Evolutionary conservation across 208 protist species (phyloP).

Genomic region (Leishmania aethiopica): DNA sequence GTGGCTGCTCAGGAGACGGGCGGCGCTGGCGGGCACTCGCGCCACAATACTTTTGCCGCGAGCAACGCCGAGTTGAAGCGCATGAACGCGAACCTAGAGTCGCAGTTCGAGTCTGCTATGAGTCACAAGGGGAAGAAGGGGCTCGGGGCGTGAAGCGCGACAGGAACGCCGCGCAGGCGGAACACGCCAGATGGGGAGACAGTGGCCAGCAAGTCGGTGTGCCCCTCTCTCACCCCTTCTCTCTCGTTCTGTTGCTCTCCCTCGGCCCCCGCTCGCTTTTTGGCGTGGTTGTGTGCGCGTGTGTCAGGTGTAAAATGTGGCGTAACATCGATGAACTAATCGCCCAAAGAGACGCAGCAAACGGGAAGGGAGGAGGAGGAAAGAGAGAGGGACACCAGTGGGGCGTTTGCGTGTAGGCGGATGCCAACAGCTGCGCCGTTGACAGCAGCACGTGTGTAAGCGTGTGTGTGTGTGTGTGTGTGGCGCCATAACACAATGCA

Average conservation of each 20-base stretch:
- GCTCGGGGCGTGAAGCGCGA: slow-evolving; percentile 52
- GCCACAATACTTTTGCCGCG: slow-evolving; percentile 56
- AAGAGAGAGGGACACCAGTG: neutral
- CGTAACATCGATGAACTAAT: neutral
- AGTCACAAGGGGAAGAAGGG: slow-evolving; percentile 73
- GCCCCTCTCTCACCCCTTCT: neutral
- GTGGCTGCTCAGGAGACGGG: neutral
- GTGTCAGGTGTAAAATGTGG: neutral
- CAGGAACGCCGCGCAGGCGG: neutral
- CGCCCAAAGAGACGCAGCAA: neutral
- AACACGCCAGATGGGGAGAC: neutral
- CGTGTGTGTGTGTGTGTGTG: neutral
- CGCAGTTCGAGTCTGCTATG: slow-evolving; percentile 67
- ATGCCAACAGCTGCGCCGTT: neutral
- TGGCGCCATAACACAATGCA: neutral
- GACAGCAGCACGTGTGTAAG: neutral
- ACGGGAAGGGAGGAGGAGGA: neutral
- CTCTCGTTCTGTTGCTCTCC: neutral
- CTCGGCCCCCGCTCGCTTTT: neutral
- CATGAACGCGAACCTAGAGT: slow-evolving; percentile 71
- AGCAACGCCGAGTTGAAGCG: slow-evolving; percentile 38
- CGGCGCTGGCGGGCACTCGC: neutral
- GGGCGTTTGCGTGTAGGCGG: neutral
- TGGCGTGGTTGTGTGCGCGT: neutral
- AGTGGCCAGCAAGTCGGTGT: neutral